Conservation (phyloP, 768 basidiomycete genomes). For the Cystofilobasidium macerans region DNA sequence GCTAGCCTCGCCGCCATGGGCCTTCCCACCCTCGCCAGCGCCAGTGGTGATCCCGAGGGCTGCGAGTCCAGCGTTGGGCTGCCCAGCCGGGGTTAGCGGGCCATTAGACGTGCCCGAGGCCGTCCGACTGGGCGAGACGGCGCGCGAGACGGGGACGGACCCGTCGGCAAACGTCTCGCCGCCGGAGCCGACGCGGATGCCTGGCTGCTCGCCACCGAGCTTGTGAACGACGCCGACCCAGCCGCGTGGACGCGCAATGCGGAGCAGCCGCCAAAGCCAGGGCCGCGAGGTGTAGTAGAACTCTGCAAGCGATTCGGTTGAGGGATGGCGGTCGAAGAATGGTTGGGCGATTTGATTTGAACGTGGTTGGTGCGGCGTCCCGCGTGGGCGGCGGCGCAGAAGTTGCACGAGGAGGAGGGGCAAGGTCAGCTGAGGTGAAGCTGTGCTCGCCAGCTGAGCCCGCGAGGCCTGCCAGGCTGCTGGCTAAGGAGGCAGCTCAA, state of each 20-base stretch:
- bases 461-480: too few species aligned
- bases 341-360: constrained; percentile 8
- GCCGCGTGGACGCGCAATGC: constrained; percentile 69
- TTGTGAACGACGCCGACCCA: constrained; percentile 75
- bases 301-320: background rate
- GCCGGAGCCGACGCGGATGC: constrained; percentile 32
- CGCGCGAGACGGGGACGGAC: background rate
- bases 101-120: background rate
- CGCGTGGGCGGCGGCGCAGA: too few species aligned
- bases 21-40: too few species aligned
- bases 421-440: too few species aligned
- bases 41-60: too few species aligned
- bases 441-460: too few species aligned
- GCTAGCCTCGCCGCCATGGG: too few species aligned
- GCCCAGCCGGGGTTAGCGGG: too few species aligned
- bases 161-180: constrained; percentile 55
- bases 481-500: background rate
- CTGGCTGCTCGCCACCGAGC: constrained; percentile 52
- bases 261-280: constrained; percentile 74
- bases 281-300: constrained; percentile 42
- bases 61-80: too few species aligned
- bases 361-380: too few species aligned
- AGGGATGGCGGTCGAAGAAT: too few species aligned
- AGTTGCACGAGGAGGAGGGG: too few species aligned
- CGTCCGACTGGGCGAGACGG: background rate